Conservation (phyloP, 1,284 basidiomycete genomes). For the Ustilago hordei region DNA sequence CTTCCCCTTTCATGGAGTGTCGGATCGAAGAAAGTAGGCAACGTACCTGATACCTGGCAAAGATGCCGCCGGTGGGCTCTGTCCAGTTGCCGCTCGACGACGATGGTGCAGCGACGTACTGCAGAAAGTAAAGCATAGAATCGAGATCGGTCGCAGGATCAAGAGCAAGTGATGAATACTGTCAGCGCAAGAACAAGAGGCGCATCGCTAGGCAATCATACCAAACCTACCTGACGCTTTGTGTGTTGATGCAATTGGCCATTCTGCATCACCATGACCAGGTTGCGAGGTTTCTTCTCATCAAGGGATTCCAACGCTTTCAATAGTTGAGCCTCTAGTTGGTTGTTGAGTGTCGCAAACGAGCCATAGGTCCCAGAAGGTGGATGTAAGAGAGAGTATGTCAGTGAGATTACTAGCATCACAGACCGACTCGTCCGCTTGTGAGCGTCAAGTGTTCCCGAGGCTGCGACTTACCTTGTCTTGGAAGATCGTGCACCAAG, state of each 20-base stretch:
- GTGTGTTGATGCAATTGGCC: conserved; percentile 8
- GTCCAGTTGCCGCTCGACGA: conserved; percentile 40
- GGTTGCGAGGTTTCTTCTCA: conserved; percentile 28
- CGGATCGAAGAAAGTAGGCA: not conserved
- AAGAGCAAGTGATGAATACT: not conserved
- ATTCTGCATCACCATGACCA: conserved; percentile 25
- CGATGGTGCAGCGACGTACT: conserved; percentile 19
- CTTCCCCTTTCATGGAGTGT: too few species aligned
- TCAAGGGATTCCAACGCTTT: conserved; percentile 24
- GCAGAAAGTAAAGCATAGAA: not conserved
- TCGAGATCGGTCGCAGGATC: not conserved
- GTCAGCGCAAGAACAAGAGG: not conserved
- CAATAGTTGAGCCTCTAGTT: conserved; percentile 21
- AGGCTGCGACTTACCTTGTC: not conserved
- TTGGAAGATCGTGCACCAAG: not conserved
- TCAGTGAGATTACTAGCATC: not conserved
- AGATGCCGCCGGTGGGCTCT: conserved; percentile 46
- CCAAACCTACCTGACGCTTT: conserved; percentile 41
- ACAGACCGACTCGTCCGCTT: not conserved
- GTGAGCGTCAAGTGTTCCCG: not conserved
- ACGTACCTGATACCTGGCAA: conserved; percentile 49
- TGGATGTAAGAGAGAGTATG: not conserved
- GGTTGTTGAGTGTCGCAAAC: not conserved
- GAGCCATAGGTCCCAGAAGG: not conserved
- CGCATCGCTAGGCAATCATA: too few species aligned